Percentiles rank a stretch among this genome's conserved stretches.
Evolutionary conservation across 495 filamentous ascomycete species (phyloP).

Genomic region (Trichoderma erinaceum): DNA sequence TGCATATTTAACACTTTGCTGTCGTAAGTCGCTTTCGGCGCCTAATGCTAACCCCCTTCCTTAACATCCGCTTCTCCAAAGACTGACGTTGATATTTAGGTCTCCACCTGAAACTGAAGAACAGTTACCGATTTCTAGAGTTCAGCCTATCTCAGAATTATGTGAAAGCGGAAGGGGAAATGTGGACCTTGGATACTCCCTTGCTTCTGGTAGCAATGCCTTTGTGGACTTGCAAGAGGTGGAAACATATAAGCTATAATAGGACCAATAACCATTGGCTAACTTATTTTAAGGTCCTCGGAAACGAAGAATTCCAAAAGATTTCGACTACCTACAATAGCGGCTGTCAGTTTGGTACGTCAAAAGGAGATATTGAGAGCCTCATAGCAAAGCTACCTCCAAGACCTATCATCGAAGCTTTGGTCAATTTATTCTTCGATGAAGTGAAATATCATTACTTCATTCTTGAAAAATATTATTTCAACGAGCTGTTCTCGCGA

Average conservation of each 20-base stretch:
- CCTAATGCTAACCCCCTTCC: too few species aligned
- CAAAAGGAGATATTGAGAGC: neutral
- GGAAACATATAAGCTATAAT: neutral
- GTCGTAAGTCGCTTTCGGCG: neutral
- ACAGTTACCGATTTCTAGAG: neutral
- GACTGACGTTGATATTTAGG: neutral
- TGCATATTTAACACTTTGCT: neutral
- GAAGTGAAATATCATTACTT: neutral
- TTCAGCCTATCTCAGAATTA: too few species aligned
- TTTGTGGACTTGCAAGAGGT: neutral
- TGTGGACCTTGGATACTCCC: neutral
- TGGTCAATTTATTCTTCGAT: neutral
- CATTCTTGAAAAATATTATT: neutral
- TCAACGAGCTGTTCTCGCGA: neutral
- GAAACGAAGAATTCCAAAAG: neutral
- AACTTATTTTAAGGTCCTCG: neutral
- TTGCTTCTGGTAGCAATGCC: neutral
- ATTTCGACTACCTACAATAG: neutral
- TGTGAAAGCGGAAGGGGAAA: neutral
- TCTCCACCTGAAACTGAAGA: neutral
- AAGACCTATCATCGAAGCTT: neutral
- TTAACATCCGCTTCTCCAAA: neutral
- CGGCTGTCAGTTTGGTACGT: neutral
- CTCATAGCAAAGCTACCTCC: neutral
- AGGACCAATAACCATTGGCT: neutral